Evolutionary conservation across 176 grass and related monocot species (phyloP).

Genomic region (Secale cereale): DNA sequence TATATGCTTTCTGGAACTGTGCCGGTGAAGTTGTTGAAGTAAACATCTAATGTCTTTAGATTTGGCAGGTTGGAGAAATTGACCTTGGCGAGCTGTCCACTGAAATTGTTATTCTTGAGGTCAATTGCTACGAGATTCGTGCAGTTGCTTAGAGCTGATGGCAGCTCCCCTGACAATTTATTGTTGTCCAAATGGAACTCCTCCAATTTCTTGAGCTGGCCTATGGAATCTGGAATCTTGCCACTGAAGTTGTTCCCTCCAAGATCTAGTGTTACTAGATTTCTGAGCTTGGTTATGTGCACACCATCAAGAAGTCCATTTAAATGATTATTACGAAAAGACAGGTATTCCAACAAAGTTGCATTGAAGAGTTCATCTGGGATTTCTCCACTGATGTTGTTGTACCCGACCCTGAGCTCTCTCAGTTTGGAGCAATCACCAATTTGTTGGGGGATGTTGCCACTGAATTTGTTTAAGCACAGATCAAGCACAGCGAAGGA

Average conservation of each 20-base stretch:
- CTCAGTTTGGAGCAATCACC: neutral
- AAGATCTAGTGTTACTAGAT: neutral
- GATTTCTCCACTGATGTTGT: neutral
- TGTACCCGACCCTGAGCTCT: neutral
- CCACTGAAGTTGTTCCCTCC: neutral
- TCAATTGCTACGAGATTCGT: neutral
- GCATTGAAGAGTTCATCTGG: conserved; percentile 29
- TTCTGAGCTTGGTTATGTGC: neutral
- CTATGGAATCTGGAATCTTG: neutral
- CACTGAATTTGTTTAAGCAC: conserved; percentile 19
- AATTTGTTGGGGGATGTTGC: neutral
- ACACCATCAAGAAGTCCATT: neutral
- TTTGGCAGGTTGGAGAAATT: no score
- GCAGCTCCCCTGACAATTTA: conserved; percentile 2
- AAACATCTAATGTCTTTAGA: no score
- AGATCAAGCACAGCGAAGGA: conserved; percentile 11
- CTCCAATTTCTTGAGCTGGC: conserved; percentile 1
- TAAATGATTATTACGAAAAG: neutral
- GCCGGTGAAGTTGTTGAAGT: no score
- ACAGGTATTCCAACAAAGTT: neutral
- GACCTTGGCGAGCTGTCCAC: neutral
- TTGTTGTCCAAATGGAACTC: neutral
- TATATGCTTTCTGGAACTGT: no score
- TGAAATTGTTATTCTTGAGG: neutral
- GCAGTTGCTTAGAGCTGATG: conserved; percentile 17